Evolutionary conservation across 2,329 filamentous ascomycete species (phyloP).

Genomic region (Pestalotiopsis sp.): DNA sequence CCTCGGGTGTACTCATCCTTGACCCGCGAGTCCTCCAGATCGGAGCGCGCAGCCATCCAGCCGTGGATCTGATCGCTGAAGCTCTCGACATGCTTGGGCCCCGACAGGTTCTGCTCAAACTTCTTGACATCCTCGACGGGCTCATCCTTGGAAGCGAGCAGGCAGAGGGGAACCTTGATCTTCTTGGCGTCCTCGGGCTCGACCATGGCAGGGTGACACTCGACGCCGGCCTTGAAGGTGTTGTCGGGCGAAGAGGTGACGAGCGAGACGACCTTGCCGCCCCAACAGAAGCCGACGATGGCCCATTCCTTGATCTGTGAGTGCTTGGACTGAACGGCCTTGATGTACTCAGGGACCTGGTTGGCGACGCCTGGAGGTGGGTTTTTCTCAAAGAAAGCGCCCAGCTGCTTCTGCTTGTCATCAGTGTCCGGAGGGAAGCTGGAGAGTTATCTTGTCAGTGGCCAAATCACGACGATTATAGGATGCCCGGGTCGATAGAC

Average conservation of each 20-base stretch:
- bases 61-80: constrained; percentile 71
- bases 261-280: constrained; percentile 66
- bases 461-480: background rate
- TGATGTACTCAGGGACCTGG: constrained; percentile 58
- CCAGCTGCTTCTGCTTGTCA: constrained; percentile 64
- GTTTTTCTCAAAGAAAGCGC: constrained; percentile 59
- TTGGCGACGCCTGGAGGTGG: constrained; percentile 49
- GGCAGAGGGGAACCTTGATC: constrained; percentile 62
- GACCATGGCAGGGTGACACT: constrained; percentile 65
- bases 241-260: constrained; percentile 51
- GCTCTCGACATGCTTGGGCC: constrained; percentile 64
- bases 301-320: constrained; percentile 61
- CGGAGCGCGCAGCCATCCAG: constrained; percentile 71
- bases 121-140: constrained; percentile 55
- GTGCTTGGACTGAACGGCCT: constrained; percentile 54
- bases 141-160: constrained; percentile 71
- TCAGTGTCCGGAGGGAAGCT: constrained; percentile 66
- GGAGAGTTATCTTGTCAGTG: background rate
- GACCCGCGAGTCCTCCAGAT: constrained; percentile 59
- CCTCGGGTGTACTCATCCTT: constrained; percentile 65
- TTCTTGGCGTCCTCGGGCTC: constrained; percentile 62
- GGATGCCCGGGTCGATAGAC: constrained; percentile 2
- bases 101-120: constrained; percentile 56
- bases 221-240: constrained; percentile 57
- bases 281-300: constrained; percentile 72